Evolutionary conservation across 495 filamentous ascomycete genomes (phyloP).

Genomic region (Daldinia vernicosa): DNA sequence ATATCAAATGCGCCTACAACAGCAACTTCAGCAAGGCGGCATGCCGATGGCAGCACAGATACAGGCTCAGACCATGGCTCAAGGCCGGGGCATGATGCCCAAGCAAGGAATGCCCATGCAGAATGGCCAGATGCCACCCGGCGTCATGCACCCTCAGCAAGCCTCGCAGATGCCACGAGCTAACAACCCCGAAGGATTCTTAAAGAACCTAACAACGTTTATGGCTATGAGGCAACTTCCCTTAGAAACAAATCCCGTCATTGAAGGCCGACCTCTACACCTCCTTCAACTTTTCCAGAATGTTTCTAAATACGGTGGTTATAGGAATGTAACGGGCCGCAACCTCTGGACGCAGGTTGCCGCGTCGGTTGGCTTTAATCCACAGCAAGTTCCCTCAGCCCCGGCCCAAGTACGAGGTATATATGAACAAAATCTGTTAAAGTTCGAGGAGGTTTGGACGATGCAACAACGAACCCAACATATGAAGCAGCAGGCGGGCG

Average conservation of each 20-base stretch:
- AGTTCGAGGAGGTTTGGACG: constrained; percentile 78
- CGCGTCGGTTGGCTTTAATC: constrained; percentile 70
- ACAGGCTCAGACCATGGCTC: constrained; percentile 54
- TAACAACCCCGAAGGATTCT: constrained; percentile 71
- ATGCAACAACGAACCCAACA: constrained; percentile 67
- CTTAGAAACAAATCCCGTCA: constrained; percentile 73
- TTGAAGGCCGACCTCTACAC: constrained; percentile 74
- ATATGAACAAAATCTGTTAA: constrained; percentile 75
- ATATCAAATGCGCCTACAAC: constrained; percentile 73
- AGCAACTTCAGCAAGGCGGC: constrained; percentile 69
- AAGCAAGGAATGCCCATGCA: constrained; percentile 56
- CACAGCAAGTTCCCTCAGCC: constrained; percentile 70
- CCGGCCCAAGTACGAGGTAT: constrained; percentile 72
- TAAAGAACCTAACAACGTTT: constrained; percentile 75
- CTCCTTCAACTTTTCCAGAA: constrained; percentile 77
- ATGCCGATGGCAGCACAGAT: constrained; percentile 60
- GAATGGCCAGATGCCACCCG: constrained; percentile 59
- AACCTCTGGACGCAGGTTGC: constrained; percentile 79
- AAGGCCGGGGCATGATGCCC: constrained; percentile 60
- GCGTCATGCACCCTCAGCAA: constrained; percentile 53
- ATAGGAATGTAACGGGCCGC: constrained; percentile 70
- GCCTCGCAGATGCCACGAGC: constrained; percentile 43
- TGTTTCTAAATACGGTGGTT: constrained; percentile 79
- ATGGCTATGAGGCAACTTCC: constrained; percentile 74
- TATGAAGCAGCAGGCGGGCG: constrained; percentile 60